Conservation (phyloP, 768 basidiomycete genomes). For the Leccinum barrowsii region DNA sequence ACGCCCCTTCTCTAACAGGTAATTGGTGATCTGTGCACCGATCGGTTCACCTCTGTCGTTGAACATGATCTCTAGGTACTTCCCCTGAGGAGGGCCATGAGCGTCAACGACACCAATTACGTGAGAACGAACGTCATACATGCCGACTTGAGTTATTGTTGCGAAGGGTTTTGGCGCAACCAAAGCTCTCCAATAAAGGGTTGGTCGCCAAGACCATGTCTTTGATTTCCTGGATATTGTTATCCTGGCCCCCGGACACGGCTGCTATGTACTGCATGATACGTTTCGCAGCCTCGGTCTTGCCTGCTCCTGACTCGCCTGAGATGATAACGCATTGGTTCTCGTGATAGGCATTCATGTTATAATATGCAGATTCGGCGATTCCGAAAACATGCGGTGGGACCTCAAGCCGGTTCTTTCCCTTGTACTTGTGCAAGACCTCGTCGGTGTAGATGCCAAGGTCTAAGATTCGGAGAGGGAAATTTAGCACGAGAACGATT, state of each 20-base stretch:
- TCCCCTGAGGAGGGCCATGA: conserved; percentile 58
- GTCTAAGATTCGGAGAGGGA: conserved; percentile 45
- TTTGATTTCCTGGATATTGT: conserved; percentile 95
- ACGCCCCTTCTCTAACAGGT: conserved; percentile 93
- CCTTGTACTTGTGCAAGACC: conserved; percentile 77
- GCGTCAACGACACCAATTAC: background rate
- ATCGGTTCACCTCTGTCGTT: conserved; percentile 89
- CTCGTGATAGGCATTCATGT: conserved; percentile 99
- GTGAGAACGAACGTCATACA: conserved; percentile 49
- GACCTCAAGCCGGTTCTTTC: conserved; percentile 97
- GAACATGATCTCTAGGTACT: conserved; percentile 99
- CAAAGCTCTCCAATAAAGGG: conserved; percentile 95
- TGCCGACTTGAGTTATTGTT: conserved; percentile 99
- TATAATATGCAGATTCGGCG: conserved; percentile 96
- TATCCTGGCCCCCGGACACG: conserved; percentile 84
- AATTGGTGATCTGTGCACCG: conserved; percentile 98
- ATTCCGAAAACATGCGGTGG: conserved; percentile 98
- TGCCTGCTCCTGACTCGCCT: conserved; percentile 97
- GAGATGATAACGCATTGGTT: conserved; percentile 99
- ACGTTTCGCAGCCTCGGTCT: conserved; percentile 98
- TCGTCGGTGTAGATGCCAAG: conserved; percentile 98
- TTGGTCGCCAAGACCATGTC: conserved; percentile 99
- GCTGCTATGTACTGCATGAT: conserved; percentile 99
- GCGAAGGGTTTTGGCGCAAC: conserved; percentile 96
- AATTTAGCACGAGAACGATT: conserved; percentile 4